Evolutionary conservation across 2,329 filamentous ascomycete genomes (phyloP), one percentile per base, ranked within the genome.

Genomic region (Claviceps spartinae): DNA sequence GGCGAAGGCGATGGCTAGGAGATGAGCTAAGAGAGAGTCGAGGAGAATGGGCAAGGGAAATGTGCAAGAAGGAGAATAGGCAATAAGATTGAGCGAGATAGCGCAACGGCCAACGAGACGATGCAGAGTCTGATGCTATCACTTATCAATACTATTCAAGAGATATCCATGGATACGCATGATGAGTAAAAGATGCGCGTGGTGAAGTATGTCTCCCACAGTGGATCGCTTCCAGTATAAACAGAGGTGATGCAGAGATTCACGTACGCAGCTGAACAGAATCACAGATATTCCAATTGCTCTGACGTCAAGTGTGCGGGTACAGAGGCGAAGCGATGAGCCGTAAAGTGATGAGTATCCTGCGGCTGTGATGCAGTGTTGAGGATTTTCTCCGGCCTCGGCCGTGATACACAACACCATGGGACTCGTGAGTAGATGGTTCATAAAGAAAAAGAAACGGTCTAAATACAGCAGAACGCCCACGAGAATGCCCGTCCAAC

Each of bases 181-280:
- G 22, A 46, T 26, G 14, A 49, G 4, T 2, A 30, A 36, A 16
- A 16, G 11, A 41, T 26, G 42, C 42, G 41, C 14, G 22, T 40
- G 36, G 47, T 48, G 34, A 26, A 40, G n/a, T 2, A 38, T 16
- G 34, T 14, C 20, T 26, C 20, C 24, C 3, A 11, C 26, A 26
- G 24, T 24, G 14, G 7, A 48, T 46, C 24, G 26, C 34, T 14
- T 36, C 30, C 24, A 41, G 34, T 40, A 36, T 18, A 16, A 14
- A 42, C 44, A 34, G 48, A 50, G 13, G 37, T 20, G n/a, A 37
- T 34, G 43, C 48, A 50, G 41, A 38, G 43, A 50, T 38, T 50
- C 46, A 50, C 26, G 22, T 42, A 41, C 44, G 26, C 48, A 26
- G 22, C 44, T 53, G 20, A 43, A 49, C 24, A 30, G 26, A 11